Evolutionary conservation across 2,329 filamentous ascomycete genomes (phyloP).

Genomic region (Aspergillus cejpii): DNA sequence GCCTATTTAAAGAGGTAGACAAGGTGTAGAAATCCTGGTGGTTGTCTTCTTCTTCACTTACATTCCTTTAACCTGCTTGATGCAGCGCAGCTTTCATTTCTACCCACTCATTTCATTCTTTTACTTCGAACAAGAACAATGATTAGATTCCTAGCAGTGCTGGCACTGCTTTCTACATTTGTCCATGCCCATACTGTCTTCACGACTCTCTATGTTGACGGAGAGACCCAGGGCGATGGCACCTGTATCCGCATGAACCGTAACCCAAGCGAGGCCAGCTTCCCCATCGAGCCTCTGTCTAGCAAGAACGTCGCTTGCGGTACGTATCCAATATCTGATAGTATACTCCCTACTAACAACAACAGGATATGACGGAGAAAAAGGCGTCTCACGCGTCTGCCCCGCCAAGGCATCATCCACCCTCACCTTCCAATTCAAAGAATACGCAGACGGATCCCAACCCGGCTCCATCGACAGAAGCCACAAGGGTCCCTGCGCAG

Average conservation of each 20-base stretch:
- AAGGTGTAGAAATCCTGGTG: background rate
- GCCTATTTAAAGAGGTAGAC: background rate
- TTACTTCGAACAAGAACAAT: background rate
- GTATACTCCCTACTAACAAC: background rate
- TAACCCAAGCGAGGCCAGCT: constrained; percentile 47
- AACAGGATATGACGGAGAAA: constrained; percentile 44
- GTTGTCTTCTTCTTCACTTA: background rate
- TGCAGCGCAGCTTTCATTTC: background rate
- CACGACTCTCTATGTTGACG: constrained; percentile 58
- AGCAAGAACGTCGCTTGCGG: constrained; percentile 65
- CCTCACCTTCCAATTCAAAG: constrained; percentile 61
- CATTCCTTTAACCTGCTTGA: background rate
- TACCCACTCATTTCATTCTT: background rate
- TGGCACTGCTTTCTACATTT: background rate
- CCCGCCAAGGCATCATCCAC: constrained; percentile 46
- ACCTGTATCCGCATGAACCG: constrained; percentile 64
- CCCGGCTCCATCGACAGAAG: constrained; percentile 53
- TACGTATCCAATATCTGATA: constrained; percentile 32
- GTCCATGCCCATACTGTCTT: constrained; percentile 54
- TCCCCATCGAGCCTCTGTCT: constrained; percentile 52
- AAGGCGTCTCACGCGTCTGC: constrained; percentile 46
- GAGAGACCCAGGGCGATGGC: constrained; percentile 60
- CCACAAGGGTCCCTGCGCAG: constrained; percentile 63
- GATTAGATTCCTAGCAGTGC: background rate
- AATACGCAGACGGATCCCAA: constrained; percentile 50